Percentiles rank a stretch among this genome's conserved stretches.
Evolutionary conservation across 2,329 filamentous ascomycete genomes (phyloP).

Genomic region (Cladosporium colombiae): DNA sequence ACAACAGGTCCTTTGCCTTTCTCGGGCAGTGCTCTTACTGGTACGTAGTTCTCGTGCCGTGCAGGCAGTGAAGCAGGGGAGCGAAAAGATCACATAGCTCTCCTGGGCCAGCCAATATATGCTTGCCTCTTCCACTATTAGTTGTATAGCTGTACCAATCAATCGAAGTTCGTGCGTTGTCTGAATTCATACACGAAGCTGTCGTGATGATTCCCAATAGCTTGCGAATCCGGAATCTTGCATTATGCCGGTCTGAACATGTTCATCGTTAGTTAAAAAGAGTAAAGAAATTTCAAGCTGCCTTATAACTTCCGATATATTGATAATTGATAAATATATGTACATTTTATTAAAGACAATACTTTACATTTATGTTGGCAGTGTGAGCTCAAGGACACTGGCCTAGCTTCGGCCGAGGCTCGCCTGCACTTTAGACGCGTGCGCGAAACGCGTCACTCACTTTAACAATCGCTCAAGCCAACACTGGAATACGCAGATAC

Average conservation of each 20-base stretch:
- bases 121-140: background rate
- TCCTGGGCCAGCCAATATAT: background rate
- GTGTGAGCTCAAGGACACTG: background rate
- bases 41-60: background rate
- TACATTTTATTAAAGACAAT: background rate
- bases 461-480: background rate
- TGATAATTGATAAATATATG: background rate
- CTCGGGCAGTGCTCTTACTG: background rate
- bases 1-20: background rate
- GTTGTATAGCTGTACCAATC: background rate
- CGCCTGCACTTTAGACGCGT: background rate
- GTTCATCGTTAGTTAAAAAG: background rate
- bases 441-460: slow-evolving; percentile 7
- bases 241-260: background rate
- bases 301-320: background rate
- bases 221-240: background rate
- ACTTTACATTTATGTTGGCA: background rate
- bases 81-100: background rate
- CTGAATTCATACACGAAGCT: background rate
- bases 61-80: background rate
- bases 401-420: background rate
- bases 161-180: background rate
- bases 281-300: background rate
- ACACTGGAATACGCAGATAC: background rate
- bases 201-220: background rate